Percentiles rank a stretch among this genome's conserved stretches.
These are phyloP conservation scores for Drechslerella dactyloides DNA, from an alignment of 2,329 filamentous ascomycete species.

Conservation along the genomic window DNA sequence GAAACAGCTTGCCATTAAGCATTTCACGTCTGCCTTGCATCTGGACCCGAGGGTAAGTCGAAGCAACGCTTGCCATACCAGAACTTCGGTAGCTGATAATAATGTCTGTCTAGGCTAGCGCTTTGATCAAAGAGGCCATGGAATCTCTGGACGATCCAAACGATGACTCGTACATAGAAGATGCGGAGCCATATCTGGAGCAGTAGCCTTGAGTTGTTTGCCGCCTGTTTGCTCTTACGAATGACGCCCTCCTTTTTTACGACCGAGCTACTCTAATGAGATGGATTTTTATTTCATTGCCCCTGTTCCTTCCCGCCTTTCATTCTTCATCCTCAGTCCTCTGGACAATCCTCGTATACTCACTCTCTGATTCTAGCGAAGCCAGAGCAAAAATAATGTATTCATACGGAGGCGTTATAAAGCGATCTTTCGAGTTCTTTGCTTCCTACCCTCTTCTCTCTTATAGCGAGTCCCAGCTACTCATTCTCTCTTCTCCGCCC, in stretches of 20 bases:
- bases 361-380: neutral
- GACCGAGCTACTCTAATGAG: neutral
- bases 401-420: slow-evolving; percentile 7
- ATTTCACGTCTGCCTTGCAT: slow-evolving; percentile 93
- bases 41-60: slow-evolving; percentile 88
- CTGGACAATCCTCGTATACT: neutral
- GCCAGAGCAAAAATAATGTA: slow-evolving; percentile 16
- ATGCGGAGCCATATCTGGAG: slow-evolving; percentile 46
- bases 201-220: slow-evolving; percentile 20
- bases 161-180: slow-evolving; percentile 61
- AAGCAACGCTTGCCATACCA: slow-evolving; percentile 26
- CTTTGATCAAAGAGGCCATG: slow-evolving; percentile 95
- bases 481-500: neutral
- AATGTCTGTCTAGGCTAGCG: slow-evolving; percentile 70
- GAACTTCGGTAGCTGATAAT: slow-evolving; percentile 44
- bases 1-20: slow-evolving; percentile 80
- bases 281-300: slow-evolving; percentile 3
- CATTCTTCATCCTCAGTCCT: neutral
- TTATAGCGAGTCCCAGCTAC: slow-evolving; percentile 7
- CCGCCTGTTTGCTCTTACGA: neutral
- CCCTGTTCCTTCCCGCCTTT: too few species aligned
- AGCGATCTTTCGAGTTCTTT: slow-evolving; percentile 10
- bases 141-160: slow-evolving; percentile 85
- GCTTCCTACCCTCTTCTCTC: neutral
- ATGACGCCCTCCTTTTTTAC: neutral